These are phyloP conservation scores for Carallia brachiata DNA, from an alignment of 345 rosid genomes.

Conservation along the genomic window DNA sequence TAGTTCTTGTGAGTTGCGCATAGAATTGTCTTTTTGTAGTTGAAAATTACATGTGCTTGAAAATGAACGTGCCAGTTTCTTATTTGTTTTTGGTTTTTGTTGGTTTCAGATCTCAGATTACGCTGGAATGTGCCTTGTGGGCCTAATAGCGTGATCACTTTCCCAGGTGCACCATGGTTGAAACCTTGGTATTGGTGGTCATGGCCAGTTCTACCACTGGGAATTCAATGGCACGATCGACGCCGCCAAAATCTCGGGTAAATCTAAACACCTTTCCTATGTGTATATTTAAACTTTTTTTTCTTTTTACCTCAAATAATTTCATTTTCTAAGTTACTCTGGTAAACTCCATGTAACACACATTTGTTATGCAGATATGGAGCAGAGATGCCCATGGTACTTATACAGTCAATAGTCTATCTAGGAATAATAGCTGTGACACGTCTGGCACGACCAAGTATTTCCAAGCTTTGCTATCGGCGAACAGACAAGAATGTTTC, in stretches of 20 bases:
- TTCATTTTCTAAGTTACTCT: background rate
- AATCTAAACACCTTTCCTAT: background rate
- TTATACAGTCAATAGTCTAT: constrained; percentile 60
- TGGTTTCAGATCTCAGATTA: constrained; percentile 64
- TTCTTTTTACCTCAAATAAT: background rate
- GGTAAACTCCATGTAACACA: background rate
- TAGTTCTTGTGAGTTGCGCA: background rate
- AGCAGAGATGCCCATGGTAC: constrained; percentile 65
- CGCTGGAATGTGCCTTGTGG: constrained; percentile 95
- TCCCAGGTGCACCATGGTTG: constrained; percentile 92
- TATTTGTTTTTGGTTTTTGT: background rate
- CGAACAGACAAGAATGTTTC: constrained; percentile 52
- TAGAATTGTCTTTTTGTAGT: background rate
- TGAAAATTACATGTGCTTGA: background rate
- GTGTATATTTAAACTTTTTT: too few relatives aligned
- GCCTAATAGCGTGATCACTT: constrained; percentile 89
- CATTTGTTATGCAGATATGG: constrained; percentile 46
- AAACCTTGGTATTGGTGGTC: constrained; percentile 99
- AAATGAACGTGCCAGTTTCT: background rate
- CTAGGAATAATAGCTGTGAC: constrained; percentile 60
- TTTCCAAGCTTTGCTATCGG: constrained; percentile 79
- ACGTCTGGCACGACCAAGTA: constrained; percentile 58
- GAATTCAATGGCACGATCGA: constrained; percentile 76
- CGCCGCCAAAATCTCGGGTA: constrained; percentile 78
- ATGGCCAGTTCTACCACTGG: constrained; percentile 92